Conservation (phyloP, 257 asterid genomes). For the Solanum ossicruentum region DNA sequence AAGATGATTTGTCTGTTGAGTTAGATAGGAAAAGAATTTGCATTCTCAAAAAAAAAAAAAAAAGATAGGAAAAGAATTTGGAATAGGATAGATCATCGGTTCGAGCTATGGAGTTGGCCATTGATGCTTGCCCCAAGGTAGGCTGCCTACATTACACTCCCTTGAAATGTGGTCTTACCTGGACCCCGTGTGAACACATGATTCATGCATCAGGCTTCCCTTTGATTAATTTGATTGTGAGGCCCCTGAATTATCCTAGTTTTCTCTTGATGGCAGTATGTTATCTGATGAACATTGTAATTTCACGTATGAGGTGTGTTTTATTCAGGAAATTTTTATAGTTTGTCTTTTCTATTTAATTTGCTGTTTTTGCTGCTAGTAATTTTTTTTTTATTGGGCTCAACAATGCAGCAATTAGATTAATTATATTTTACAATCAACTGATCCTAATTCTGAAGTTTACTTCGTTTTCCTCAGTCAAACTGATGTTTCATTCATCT, state of each 20-base stretch:
- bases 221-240: not conserved
- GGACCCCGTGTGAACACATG: not conserved
- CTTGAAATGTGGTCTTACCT: not conserved
- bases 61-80: not conserved
- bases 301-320: not conserved
- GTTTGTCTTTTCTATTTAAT: not conserved
- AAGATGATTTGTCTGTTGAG: not conserved
- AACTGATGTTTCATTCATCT: constrained; percentile 3
- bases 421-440: not conserved
- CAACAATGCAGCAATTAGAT: not conserved
- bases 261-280: not conserved
- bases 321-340: not conserved
- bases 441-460: not conserved
- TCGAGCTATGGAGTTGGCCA: not conserved
- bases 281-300: not conserved
- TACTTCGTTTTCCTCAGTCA: not conserved
- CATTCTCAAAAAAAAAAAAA: too few species aligned
- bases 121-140: not conserved
- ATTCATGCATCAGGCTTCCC: not conserved
- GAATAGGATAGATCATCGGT: not conserved
- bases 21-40: not conserved
- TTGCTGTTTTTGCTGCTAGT: not conserved
- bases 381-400: not conserved
- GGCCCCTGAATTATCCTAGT: not conserved
- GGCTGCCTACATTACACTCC: not conserved